Evolutionary conservation across 176 grass and related monocot genomes (phyloP), one percentile per base, ranked within the genome.

Genomic region (Oryza officinalis): DNA sequence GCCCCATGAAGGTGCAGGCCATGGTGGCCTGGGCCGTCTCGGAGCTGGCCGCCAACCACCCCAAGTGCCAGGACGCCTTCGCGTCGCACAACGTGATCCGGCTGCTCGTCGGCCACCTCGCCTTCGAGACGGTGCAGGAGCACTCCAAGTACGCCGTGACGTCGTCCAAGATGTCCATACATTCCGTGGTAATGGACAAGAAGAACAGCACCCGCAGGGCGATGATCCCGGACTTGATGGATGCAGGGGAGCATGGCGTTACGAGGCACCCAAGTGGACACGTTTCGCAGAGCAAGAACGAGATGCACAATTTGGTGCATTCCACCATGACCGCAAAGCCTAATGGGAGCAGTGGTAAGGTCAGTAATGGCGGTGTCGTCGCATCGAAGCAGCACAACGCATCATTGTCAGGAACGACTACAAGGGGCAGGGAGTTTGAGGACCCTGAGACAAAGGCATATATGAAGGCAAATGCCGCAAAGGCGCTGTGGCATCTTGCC

Each of bases 391-490:
- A 88, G 65, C 91, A 87, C 12, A 88, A 81, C 23, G 83, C 33
- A 8, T 89, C 89, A 1, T 57, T 96, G 61, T 89, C 89, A 35
- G 92, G 91, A 44, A 38, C 89, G 13, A 87, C 86, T 33, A 84
- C 92, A 32, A 92, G 92, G 80, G 91, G 89, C 44, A 87, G 96
- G 77, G 96, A 99, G 74, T 85, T 94, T 0, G 96, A 96, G 78
- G 91, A 96, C 66, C 89, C 93, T 2, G 88, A 93, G 43, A 99
- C 91, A 8, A 96, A 99, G 86, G 87, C 91, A 7, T 80, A 89
- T 80, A 94, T 99, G 96, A 99, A 99, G 25, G 96, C 96, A 59
- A 99, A 96, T 78, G 91, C 96, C 0, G 96, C 96, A 8, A 99
- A 95, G 85, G 96, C 96, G 0, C 46, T 99, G 86, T 96, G 93